Conservation (phyloP, 257 asterid species). For the Penstemon davidsonii region DNA sequence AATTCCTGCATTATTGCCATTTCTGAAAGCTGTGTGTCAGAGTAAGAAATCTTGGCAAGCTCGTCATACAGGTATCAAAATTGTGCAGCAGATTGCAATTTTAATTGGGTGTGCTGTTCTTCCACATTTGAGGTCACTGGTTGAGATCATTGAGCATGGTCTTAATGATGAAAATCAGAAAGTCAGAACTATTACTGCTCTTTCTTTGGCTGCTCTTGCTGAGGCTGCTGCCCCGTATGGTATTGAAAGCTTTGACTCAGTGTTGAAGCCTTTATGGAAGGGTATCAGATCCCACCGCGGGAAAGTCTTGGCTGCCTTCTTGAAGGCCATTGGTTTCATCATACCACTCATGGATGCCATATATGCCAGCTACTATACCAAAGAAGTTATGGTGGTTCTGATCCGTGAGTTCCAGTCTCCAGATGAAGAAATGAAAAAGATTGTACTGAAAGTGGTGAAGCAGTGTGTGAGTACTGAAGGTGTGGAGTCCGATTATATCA, state of each 20-base stretch:
- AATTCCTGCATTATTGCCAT: conserved; percentile 82
- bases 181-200: conserved; percentile 84
- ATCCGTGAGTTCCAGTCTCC: conserved; percentile 94
- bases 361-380: conserved; percentile 88
- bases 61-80: conserved; percentile 96
- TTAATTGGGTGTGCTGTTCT: conserved; percentile 90
- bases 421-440: conserved; percentile 94
- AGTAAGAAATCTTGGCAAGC: conserved; percentile 99
- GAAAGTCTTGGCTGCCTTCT: conserved; percentile 89
- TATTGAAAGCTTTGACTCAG: conserved; percentile 90
- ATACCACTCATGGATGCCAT: conserved; percentile 96
- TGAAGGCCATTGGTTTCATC: conserved; percentile 88
- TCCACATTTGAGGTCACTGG: conserved; percentile 86
- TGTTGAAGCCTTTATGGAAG: conserved; percentile 89
- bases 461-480: conserved; percentile 97
- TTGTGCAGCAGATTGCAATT: conserved; percentile 94
- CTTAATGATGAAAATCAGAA: conserved; percentile 93
- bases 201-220: conserved; percentile 92
- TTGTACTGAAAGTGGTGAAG: conserved; percentile 91
- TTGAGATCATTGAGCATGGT: conserved; percentile 89
- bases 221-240: conserved; percentile 97
- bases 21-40: conserved; percentile 91
- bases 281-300: conserved; percentile 94
- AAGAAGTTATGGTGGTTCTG: conserved; percentile 86
- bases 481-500: conserved; percentile 78